A percentile compares a stretch with the other conserved stretches of the same genome.
phyloP scores from a whole-genome alignment of 768 basidiomycete genomes.

The Calvatia gigantea region DNA sequence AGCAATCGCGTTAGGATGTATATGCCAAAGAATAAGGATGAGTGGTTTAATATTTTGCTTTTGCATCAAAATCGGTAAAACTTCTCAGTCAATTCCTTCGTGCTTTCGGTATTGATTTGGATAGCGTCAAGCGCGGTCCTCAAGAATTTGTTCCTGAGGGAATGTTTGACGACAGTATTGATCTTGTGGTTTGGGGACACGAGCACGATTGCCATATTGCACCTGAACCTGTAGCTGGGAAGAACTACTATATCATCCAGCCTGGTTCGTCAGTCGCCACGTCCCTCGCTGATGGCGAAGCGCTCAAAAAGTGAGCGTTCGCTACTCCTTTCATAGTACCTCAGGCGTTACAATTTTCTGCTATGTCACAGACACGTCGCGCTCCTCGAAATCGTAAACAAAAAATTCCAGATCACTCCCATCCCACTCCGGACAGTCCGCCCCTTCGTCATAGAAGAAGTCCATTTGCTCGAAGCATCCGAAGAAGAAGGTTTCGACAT shows the following conservation, averaged over 20 bases:
- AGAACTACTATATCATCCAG: conserved; percentile 88
- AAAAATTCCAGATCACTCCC: conserved; percentile 82
- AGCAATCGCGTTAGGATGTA: conserved; percentile 96
- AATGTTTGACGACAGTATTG: conserved; percentile 93
- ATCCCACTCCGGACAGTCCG: conserved; percentile 88
- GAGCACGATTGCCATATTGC: conserved; percentile 96
- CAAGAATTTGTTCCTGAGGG: conserved; percentile 94
- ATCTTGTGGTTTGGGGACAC: conserved; percentile 97
- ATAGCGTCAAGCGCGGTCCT: conserved; percentile 89
- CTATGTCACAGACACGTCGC: conserved; percentile 76
- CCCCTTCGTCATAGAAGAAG: conserved; percentile 87
- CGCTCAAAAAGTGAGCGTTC: conserved; percentile 82
- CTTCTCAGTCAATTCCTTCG: background rate
- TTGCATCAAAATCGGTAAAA: conserved; percentile 94
- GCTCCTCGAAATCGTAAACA: conserved; percentile 81
- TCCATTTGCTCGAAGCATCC: conserved; percentile 70
- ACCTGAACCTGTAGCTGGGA: conserved; percentile 89
- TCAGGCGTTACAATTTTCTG: background rate
- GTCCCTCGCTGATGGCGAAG: conserved; percentile 89
- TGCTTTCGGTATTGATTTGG: background rate
- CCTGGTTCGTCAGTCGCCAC: conserved; percentile 96
- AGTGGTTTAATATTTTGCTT: conserved; percentile 94
- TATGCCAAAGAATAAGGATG: conserved; percentile 86
- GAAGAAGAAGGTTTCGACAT: conserved; percentile 77
- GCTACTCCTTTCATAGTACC: background rate